Base-by-base conservation (phyloP, 1,284 basidiomycete genomes). In the Ustilago bromivora region DNA sequence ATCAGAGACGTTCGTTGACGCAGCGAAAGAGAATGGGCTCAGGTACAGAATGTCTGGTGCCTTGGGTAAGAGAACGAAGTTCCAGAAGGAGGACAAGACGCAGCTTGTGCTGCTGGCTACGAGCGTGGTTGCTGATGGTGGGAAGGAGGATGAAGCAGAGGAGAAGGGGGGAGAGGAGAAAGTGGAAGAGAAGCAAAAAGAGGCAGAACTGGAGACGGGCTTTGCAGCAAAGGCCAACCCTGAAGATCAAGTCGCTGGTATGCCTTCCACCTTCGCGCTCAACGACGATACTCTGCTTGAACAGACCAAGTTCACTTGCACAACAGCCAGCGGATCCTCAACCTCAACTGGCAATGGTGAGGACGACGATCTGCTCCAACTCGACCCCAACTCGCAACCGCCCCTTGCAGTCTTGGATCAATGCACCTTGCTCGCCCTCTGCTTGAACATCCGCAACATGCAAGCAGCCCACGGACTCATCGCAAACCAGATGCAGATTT, bases 221-320 rank as follows among this genome's bases (percentile, higher is more conserved):
- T 84, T 78, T 69, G 71, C 77, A 13, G 54, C 76, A 17, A 70
- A 81, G 4, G 75, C 78, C 19, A 79, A 80, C 54, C 66, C 76
- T 12, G 66, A 54, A 13, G 75, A 76, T 40, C 77, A 80, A 56
- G 73, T 80, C 31, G 71, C 82, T 10, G 83, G 87, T 76, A 72
- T 86, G 56, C 97, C 96, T 12, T 91, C 94, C 84, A 92, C 92
- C 1, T 88, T 97, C 35, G 88, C 89, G 2, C 90, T 99, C 61
- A 97, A 99, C 86, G 97, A 99, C 87, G 97, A 99, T 87, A 98
- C 95, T 0, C 89, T 99, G 11, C 90, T 99, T 51, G 97, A 99
- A 87, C 91, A 93, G 82, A 99, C 96, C 4, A 90, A 92, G 82
- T 99, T 95, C 86, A 94, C 94, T 9, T 62, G 71, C 13, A 81